Conservation (phyloP, 352 stramenopile genomes). For the Phytophthora pinifolia region DNA sequence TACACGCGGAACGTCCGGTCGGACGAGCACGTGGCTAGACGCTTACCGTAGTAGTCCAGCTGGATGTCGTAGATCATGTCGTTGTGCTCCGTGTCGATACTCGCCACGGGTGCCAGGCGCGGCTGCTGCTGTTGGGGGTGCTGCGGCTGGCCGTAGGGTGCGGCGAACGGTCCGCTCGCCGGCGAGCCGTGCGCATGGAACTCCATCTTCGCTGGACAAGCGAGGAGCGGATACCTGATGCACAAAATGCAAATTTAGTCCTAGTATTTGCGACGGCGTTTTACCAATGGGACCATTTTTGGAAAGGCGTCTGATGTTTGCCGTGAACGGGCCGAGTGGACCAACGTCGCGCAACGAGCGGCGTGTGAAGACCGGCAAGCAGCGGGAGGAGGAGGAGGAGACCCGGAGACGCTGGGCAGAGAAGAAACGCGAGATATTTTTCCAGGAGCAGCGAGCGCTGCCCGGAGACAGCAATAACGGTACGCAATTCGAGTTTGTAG, state of each 20-base stretch:
- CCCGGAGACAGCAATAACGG: constrained; percentile 8
- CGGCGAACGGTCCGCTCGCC: constrained; percentile 12
- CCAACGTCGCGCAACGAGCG: constrained; percentile 63
- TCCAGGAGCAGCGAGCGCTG: constrained; percentile 23
- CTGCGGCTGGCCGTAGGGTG: constrained; percentile 15
- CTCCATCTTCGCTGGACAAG: constrained; percentile 23
- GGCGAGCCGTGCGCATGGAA: constrained; percentile 11
- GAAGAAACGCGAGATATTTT: constrained; percentile 49
- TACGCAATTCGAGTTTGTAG: constrained; percentile 3
- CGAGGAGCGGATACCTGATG: constrained; percentile 14
- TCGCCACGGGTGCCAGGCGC: constrained; percentile 48
- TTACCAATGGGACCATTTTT: not conserved
- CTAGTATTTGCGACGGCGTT: too few relatives aligned
- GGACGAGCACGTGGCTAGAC: constrained; percentile 75
- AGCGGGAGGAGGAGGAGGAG: constrained; percentile 27
- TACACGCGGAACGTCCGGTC: constrained; percentile 87
- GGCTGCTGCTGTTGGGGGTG: constrained; percentile 16
- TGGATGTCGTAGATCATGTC: constrained; percentile 91
- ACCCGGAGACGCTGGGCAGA: constrained; percentile 24
- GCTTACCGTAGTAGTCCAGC: constrained; percentile 88
- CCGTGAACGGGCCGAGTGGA: constrained; percentile 73
- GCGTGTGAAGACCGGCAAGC: constrained; percentile 35
- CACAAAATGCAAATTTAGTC: not conserved
- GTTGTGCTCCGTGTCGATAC: constrained; percentile 87
- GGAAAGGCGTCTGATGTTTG: constrained; percentile 49